Percentiles rank a stretch among this genome's conserved stretches.
These are phyloP conservation scores for Myxozyma neotropica DNA, from an alignment of 805 yeast genomes.

Conservation along the genomic window DNA sequence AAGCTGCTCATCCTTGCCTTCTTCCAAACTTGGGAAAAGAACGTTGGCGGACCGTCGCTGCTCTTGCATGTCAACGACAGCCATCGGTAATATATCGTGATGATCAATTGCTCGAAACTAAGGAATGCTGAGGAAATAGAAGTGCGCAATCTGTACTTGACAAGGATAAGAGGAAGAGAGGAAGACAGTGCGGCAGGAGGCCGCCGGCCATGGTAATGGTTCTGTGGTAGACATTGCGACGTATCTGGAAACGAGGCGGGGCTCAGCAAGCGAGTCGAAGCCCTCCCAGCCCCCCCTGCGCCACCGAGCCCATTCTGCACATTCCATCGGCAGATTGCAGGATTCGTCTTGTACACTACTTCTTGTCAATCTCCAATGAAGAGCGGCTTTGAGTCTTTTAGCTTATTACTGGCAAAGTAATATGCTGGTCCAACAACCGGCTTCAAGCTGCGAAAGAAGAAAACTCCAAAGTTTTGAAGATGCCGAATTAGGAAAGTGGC, in stretches of 20 bases:
- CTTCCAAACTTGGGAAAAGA: not conserved
- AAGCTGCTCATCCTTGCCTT: not conserved
- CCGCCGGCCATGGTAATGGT: not conserved
- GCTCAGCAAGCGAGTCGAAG: not conserved
- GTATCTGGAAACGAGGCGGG: constrained; percentile 2
- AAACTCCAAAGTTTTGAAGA: too few relatives aligned
- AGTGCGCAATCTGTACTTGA: too few relatives aligned
- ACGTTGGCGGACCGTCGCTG: not conserved
- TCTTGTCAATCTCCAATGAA: too few relatives aligned
- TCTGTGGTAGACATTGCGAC: not conserved
- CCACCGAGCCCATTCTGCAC: not conserved
- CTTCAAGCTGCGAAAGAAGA: too few relatives aligned
- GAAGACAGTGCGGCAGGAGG: not conserved
- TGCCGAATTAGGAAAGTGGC: not conserved
- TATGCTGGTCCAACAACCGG: too few relatives aligned
- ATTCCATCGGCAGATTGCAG: not conserved
- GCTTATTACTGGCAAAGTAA: too few relatives aligned
- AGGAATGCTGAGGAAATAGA: too few relatives aligned
- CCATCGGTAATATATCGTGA: not conserved
- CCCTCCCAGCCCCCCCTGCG: not conserved
- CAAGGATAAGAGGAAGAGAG: not conserved
- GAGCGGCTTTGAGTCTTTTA: too few relatives aligned
- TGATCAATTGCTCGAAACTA: too few relatives aligned
- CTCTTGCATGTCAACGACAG: not conserved
- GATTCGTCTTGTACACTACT: not conserved